Base-by-base conservation (phyloP, 345 rosid species). In the Odontarrhena argentea region DNA sequence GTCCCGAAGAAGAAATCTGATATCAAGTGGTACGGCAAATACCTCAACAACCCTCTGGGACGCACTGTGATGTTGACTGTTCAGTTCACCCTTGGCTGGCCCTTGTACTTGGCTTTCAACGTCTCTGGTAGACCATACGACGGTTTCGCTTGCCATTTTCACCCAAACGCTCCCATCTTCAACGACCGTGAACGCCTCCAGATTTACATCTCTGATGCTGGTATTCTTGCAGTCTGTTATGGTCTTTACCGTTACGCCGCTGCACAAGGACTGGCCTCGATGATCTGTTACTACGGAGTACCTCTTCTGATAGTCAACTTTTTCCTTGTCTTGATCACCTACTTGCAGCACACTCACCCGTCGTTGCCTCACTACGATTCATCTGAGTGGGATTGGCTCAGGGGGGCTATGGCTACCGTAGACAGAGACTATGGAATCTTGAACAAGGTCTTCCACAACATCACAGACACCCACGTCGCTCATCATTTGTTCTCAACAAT, bases 311-410 rank as follows among this genome's bases (percentile, higher is more conserved):
- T 89, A 1, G 96, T 89, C 26, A 89, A 89, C 18, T 80, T 73
- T 1, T 85, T 89, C 61, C 80, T 92, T 1, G 96, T 87, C 8
- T 47, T 73, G 74, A 89, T 89, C 74, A 92, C 96, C 0, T 92
- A 65, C 64, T 74, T 92, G 83, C 98, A 92, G 74, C 98, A 92
- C 81, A 87, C 98, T 15, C 96, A 92, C 32, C 87, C 88, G 0
- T 73, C 96, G 0, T 67, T 89, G 68, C 98, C 98, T 0, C 98
- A 87, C 59, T 92, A 92, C 32, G 84, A 86, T 69, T 78, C 93
- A 6, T 76, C 88, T 0, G 93, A 86, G 64, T 92, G 98, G 98
- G 98, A 89, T 38, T 92, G 98, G 98, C 64, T 92, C 2, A 77
- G 88, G 32, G 98, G 98, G 55, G 97, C 93, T 38, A 66, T 89